Conservation (phyloP, 78 protist species). For the Emiliania huxleyi region DNA sequence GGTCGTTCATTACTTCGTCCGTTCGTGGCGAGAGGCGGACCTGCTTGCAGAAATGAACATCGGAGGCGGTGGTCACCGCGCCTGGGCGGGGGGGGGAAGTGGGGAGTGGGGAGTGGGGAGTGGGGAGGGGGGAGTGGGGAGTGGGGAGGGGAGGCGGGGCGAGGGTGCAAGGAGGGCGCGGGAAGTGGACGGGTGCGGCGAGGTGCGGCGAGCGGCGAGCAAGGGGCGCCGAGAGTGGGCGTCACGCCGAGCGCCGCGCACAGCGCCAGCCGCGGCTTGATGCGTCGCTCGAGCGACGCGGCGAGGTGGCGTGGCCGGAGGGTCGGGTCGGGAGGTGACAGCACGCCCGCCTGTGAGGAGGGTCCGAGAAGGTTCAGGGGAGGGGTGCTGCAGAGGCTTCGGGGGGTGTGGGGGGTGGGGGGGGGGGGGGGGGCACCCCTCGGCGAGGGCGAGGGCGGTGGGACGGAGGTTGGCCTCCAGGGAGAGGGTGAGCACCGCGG, state of each 20-base stretch:
- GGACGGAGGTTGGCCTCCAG: neutral
- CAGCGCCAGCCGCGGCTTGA: neutral
- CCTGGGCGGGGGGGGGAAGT: neutral
- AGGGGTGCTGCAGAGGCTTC: too few species aligned
- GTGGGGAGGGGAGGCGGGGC: too few species aligned
- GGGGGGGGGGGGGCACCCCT: too few species aligned
- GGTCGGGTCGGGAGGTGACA: neutral
- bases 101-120: too few species aligned
- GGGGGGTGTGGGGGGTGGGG: too few species aligned
- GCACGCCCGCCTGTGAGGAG: neutral
- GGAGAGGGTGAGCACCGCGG: neutral
- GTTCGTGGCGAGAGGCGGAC: neutral
- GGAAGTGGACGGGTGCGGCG: neutral
- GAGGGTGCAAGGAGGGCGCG: too few species aligned
- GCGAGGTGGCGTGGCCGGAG: constrained; percentile 22
- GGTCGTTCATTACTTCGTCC: too few species aligned
- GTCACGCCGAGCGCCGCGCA: neutral
- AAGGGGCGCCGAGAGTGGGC: neutral
- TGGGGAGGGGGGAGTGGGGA: too few species aligned
- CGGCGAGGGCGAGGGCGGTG: neutral
- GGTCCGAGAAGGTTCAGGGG: too few species aligned
- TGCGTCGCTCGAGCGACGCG: neutral
- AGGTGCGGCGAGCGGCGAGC: too few species aligned
- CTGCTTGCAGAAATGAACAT: neutral
- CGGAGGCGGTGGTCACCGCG: neutral